phyloP scores from a whole-genome alignment of 2,329 filamentous ascomycete species.

The Periconia macrospinosa region DNA sequence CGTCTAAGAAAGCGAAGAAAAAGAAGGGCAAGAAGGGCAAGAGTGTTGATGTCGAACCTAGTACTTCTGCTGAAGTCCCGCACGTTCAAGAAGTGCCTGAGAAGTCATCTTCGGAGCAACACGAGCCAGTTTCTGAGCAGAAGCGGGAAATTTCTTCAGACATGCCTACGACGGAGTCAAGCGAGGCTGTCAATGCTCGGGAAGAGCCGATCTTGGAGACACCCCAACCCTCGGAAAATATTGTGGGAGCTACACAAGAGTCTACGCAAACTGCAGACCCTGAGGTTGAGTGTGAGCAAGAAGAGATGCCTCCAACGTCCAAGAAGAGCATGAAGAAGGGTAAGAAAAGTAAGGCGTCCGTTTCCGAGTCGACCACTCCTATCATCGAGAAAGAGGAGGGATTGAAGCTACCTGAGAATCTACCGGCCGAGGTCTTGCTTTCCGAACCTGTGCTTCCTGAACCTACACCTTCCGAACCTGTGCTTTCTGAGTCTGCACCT shows the following conservation, averaged over 20 bases:
- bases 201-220: no score
- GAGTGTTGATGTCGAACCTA: constrained; percentile 1
- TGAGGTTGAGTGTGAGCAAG: constrained; percentile 4
- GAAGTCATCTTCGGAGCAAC: not conserved
- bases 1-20: constrained; percentile 29
- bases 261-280: no score
- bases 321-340: constrained; percentile 21
- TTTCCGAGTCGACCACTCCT: constrained; percentile 3
- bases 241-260: no score
- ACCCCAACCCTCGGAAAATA: no score
- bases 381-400: constrained; percentile 5
- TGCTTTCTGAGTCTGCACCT: no score
- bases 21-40: constrained; percentile 28
- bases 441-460: no score
- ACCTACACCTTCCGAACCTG: no score
- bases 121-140: constrained; percentile 3
- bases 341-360: constrained; percentile 10
- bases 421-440: no score
- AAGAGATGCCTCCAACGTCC: not conserved
- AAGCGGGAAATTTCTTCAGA: no score
- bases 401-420: no score
- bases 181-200: no score
- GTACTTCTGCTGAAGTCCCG: not conserved
- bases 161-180: no score
- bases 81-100: not conserved